Conservation (phyloP, 371 early-diverging fungal species). For the Rhizopus stolonifer region DNA sequence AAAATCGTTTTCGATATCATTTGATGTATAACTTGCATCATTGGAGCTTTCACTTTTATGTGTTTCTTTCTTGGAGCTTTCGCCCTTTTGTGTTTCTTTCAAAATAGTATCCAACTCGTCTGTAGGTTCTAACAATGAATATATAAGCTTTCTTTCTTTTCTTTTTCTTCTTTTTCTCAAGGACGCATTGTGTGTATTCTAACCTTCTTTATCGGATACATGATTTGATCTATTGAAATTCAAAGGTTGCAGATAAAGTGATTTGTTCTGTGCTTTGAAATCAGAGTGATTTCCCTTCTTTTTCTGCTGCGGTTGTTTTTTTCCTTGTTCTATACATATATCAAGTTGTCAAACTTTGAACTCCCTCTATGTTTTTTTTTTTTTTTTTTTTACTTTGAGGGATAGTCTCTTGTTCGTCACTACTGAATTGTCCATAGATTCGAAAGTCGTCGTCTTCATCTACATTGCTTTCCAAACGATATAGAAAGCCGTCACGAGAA, state of each 20-base stretch:
- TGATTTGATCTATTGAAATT: neutral
- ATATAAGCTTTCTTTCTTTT: too few relatives aligned
- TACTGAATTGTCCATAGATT: constrained; percentile 29
- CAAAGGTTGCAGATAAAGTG: neutral
- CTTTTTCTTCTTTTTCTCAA: neutral
- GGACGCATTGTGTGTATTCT: too few relatives aligned
- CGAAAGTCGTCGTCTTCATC: constrained; percentile 23
- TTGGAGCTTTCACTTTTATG: neutral
- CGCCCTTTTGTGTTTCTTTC: neutral
- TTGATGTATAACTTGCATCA: neutral
- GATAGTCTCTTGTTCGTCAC: constrained; percentile 20
- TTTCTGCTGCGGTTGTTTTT: neutral
- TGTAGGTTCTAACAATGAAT: neutral
- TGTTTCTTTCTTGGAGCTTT: too few relatives aligned
- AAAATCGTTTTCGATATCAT: neutral
- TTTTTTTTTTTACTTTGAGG: constrained; percentile 2
- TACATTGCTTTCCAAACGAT: constrained; percentile 17
- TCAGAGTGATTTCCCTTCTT: neutral
- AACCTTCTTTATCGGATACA: neutral
- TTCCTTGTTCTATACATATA: too few relatives aligned
- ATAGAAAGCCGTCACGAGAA: constrained; percentile 20
- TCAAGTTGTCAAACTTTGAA: neutral
- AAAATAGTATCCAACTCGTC: neutral
- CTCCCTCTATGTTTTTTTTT: neutral
- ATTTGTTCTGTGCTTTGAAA: constrained; percentile 2